Evolutionary conservation across 306 rosid genomes (phyloP).

Genomic region (Quercus ilex): DNA sequence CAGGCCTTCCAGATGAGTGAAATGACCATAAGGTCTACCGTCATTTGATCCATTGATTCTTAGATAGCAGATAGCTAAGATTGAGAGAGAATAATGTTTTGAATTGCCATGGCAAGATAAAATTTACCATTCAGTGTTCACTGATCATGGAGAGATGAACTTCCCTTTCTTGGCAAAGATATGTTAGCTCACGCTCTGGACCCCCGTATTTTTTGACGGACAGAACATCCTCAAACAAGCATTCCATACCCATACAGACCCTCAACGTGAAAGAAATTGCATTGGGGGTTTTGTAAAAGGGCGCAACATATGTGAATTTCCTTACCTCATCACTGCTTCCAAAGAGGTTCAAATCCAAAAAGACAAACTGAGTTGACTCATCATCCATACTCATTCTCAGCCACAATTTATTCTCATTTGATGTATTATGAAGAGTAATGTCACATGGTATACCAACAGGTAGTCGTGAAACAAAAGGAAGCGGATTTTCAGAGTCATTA

Average conservation of each 20-base stretch:
- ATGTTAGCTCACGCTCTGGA: constrained; percentile 55
- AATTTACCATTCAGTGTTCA: constrained; percentile 8
- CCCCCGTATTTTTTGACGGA: constrained; percentile 41
- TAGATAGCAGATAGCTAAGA: not conserved
- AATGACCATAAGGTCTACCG: not conserved
- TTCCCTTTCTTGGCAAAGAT: constrained; percentile 55
- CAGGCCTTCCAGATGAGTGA: not conserved
- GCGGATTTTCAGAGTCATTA: constrained; percentile 44
- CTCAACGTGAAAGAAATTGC: constrained; percentile 38
- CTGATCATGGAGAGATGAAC: constrained; percentile 48
- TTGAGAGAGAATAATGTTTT: not conserved
- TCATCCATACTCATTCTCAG: constrained; percentile 52
- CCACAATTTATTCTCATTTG: constrained; percentile 51
- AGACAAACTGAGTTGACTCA: constrained; percentile 40
- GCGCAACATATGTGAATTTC: constrained; percentile 37
- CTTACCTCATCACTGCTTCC: constrained; percentile 38
- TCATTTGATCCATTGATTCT: not conserved
- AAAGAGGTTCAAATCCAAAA: constrained; percentile 48
- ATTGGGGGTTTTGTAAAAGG: constrained; percentile 62
- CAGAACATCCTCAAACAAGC: constrained; percentile 38
- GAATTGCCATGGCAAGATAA: not conserved
- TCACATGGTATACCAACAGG: constrained; percentile 68
- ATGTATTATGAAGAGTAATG: constrained; percentile 56
- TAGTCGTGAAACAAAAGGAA: constrained; percentile 60
- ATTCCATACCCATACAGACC: constrained; percentile 57